These are phyloP conservation scores for Tephrocybe sp. DNA, from an alignment of 768 basidiomycete species.

Conservation along the genomic window DNA sequence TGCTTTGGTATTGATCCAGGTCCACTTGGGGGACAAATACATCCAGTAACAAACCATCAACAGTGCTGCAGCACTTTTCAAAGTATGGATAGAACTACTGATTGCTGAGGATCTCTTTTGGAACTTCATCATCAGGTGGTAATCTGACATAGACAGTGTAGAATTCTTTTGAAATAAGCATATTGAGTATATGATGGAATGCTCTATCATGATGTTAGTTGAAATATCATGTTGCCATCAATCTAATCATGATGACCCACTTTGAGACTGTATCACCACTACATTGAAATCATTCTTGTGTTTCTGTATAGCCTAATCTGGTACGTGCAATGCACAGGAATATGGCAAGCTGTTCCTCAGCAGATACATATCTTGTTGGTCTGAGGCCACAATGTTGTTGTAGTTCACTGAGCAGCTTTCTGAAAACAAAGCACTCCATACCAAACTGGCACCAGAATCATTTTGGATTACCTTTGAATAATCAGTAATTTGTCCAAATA, in stretches of 20 bases:
- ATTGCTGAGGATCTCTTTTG: conserved; percentile 23
- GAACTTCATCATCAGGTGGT: conserved; percentile 14
- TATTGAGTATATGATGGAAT: conserved; percentile 20
- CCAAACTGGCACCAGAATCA: conserved; percentile 25
- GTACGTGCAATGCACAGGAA: conserved; percentile 31
- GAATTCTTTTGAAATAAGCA: conserved; percentile 11
- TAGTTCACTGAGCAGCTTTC: conserved; percentile 24
- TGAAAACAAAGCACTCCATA: conserved; percentile 27
- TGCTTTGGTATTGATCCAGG: conserved; percentile 15
- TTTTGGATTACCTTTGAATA: conserved; percentile 27
- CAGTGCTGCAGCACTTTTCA: conserved; percentile 24
- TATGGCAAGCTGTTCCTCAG: conserved; percentile 38
- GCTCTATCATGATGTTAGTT: no score
- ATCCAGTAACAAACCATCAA: conserved; percentile 35
- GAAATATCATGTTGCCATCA: no score
- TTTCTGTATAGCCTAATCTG: conserved; percentile 23
- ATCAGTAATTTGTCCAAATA: no score
- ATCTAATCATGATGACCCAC: no score
- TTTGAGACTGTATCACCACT: conserved; percentile 38
- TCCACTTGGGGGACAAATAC: conserved; percentile 17
- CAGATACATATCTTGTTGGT: conserved; percentile 21
- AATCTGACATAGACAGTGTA: conserved; percentile 6
- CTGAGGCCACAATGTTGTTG: conserved; percentile 16
- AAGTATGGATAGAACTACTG: conserved; percentile 35
- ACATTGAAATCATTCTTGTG: conserved; percentile 36